Conservation (phyloP, 352 stramenopile genomes). For the Pythium rishiriense region DNA sequence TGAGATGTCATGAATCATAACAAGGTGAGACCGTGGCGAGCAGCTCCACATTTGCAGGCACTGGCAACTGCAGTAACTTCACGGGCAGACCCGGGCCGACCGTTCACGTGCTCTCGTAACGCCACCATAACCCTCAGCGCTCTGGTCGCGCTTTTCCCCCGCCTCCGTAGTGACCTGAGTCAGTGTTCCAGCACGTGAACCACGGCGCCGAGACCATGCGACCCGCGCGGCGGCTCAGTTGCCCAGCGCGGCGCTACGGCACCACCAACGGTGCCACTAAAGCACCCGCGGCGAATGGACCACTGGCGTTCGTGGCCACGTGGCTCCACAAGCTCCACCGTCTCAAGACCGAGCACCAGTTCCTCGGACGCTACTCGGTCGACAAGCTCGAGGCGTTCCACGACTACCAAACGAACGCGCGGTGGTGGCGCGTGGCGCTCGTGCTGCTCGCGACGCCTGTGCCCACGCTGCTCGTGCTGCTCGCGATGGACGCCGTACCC, state of each 20-base stretch:
- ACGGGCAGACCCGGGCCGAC: too few species aligned
- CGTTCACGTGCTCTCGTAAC: too few species aligned
- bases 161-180: too few species aligned
- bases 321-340: constrained; percentile 16
- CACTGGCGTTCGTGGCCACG: not conserved
- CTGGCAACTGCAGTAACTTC: too few species aligned
- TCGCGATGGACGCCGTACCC: constrained; percentile 12
- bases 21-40: too few species aligned
- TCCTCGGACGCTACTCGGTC: constrained; percentile 27
- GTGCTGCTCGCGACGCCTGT: constrained; percentile 14
- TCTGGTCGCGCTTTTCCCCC: not conserved
- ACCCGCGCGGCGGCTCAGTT: not conserved
- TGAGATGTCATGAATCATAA: too few species aligned
- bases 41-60: too few species aligned
- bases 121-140: too few species aligned
- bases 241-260: not conserved
- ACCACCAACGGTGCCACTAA: not conserved
- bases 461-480: constrained; percentile 17
- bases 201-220: not conserved
- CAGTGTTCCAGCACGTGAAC: too few species aligned
- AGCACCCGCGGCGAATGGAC: not conserved
- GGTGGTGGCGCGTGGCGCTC: constrained; percentile 4
- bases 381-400: constrained; percentile 26
- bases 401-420: constrained; percentile 12
- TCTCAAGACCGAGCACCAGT: constrained; percentile 31